A percentile compares a stretch with the other conserved stretches of the same genome.
Evolutionary conservation across 176 grass and related monocot species (phyloP).

Genomic region (Oryza punctata): DNA sequence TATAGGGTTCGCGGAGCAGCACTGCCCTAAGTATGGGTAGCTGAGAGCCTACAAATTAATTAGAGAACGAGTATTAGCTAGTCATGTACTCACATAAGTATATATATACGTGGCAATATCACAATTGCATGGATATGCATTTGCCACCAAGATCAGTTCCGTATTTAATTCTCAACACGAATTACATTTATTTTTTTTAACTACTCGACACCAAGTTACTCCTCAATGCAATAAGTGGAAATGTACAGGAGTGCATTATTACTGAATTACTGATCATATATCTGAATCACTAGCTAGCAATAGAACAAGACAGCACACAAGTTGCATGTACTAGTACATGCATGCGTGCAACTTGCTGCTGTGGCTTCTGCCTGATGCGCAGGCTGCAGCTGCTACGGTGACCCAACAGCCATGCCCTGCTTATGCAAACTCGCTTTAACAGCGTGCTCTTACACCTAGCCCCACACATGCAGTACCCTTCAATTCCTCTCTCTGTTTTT

Average conservation of each 20-base stretch:
- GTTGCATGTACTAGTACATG: neutral
- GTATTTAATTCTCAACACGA: no score
- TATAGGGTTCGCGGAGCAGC: constrained; percentile 37
- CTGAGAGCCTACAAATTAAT: constrained; percentile 56
- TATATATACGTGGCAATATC: no score
- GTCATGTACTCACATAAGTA: no score
- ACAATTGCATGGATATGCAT: no score
- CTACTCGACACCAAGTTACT: no score
- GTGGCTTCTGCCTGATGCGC: neutral
- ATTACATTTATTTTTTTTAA: no score
- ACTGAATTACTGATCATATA: neutral
- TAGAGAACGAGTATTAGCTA: neutral
- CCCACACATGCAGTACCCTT: constrained; percentile 9
- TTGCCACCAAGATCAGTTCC: no score
- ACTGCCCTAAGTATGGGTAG: constrained; percentile 68
- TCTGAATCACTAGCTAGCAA: neutral
- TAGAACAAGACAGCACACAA: constrained; percentile 13
- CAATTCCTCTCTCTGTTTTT: no score
- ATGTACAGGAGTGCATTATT: neutral
- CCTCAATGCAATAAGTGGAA: neutral
- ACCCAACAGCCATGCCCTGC: neutral
- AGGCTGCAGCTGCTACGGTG: no score
- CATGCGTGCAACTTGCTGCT: constrained; percentile 15
- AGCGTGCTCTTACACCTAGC: constrained; percentile 60
- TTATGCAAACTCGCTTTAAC: constrained; percentile 48